Conservation (phyloP, 345 rosid species). For the Rhodamnia argentea region DNA sequence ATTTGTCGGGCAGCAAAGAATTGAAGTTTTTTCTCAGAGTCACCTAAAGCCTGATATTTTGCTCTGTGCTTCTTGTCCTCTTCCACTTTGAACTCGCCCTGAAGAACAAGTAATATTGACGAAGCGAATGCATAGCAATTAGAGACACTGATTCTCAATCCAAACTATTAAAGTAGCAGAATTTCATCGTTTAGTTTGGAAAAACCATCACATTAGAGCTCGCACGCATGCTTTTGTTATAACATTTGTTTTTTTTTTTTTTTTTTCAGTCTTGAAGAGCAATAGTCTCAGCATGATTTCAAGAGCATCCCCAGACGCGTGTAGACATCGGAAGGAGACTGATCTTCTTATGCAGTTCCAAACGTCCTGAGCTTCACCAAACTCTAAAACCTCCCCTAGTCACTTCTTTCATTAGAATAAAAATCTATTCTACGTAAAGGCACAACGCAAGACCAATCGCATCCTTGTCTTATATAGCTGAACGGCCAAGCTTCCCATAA, state of each 20-base stretch:
- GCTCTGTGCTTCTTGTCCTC: conserved; percentile 96
- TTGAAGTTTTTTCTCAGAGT: conserved; percentile 63
- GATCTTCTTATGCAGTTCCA: not conserved
- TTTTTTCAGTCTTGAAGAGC: not conserved
- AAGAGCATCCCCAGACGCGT: not conserved
- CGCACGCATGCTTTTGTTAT: not conserved
- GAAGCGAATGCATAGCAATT: not conserved
- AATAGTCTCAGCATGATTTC: not conserved
- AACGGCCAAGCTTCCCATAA: not conserved
- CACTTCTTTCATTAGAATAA: not conserved
- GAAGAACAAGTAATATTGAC: not conserved
- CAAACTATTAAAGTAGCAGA: not conserved
- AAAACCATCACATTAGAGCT: not conserved
- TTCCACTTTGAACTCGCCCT: conserved; percentile 63
- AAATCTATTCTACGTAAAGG: not conserved
- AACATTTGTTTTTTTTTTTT: not conserved
- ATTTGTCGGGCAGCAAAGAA: conserved; percentile 86
- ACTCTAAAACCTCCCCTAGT: not conserved
- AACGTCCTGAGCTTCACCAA: not conserved
- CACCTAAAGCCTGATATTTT: conserved; percentile 61
- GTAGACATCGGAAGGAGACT: not conserved
- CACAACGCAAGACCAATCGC: not conserved
- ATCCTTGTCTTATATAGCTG: not conserved
- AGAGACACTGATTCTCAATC: too few species aligned
- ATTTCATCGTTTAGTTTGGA: not conserved